Conservation (phyloP, 331 rosid species). For the Pyrus hybrid region DNA sequence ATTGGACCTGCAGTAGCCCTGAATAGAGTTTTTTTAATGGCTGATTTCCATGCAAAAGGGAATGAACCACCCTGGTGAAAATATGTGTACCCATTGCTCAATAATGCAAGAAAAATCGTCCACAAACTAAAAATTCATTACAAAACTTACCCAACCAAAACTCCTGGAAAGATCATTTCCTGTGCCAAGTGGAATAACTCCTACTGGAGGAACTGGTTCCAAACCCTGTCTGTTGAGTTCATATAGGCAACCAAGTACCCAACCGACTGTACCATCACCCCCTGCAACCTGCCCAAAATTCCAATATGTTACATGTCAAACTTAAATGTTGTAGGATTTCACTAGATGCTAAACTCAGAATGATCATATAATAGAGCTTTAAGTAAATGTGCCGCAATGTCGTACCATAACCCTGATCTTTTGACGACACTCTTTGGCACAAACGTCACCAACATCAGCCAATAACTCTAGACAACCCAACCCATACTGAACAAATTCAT, state of each 20-base stretch:
- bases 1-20: slow-evolving; percentile 54
- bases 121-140: slow-evolving; percentile 2
- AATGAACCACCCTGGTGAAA: slow-evolving; percentile 87
- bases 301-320: not conserved
- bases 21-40: slow-evolving; percentile 61
- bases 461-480: slow-evolving; percentile 72
- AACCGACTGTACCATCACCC: slow-evolving; percentile 98
- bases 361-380: not conserved
- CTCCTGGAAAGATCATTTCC: slow-evolving; percentile 96
- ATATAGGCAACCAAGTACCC: slow-evolving; percentile 89
- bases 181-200: slow-evolving; percentile 85
- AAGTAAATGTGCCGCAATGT: not conserved
- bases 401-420: slow-evolving; percentile 83
- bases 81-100: slow-evolving; percentile 24
- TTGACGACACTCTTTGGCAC: slow-evolving; percentile 84
- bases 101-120: slow-evolving; percentile 8
- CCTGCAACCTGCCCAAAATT: slow-evolving; percentile 87
- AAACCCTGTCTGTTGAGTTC: slow-evolving; percentile 46
- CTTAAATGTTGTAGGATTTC: not conserved
- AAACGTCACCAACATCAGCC: slow-evolving; percentile 59
- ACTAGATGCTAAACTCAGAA: not conserved
- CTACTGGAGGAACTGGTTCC: slow-evolving; percentile 81
- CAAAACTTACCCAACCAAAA: slow-evolving; percentile 78
- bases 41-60: slow-evolving; percentile 92
- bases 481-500: slow-evolving; percentile 82